Base-by-base conservation (phyloP, 1,139 yeast species). In the Kurtzmaniella quercitrusa region DNA sequence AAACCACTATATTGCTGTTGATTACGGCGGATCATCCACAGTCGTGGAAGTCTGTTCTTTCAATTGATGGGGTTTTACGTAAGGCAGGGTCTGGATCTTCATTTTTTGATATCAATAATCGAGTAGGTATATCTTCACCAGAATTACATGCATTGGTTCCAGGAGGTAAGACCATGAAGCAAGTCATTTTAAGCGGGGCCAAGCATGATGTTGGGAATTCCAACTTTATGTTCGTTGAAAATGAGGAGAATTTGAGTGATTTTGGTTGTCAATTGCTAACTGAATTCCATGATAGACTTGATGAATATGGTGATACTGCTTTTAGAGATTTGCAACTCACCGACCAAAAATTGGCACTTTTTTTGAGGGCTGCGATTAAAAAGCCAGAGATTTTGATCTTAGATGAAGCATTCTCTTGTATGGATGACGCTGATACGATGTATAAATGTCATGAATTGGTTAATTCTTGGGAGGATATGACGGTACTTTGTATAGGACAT, bases 1-100 rank as follows among this genome's bases (percentile, higher is more conserved):
- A 93, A 58, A 86, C 96, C 3, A 93, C 98, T 0, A 64, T 93
- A 16, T 64, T 93, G 15, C 82, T 97, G 1, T 63, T 93, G 37
- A 72, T 93, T 33, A 89, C 96, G 0, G 93, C 96, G 2, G 98
- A 93, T 56, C 98, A 93, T 58, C 98, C 98, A 0, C 96, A 93
- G 61, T 83, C 96, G 1, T 93, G 98, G 98, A 82, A 81, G 53
- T 75, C 81, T 3, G 80, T 77, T 23, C 73, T 93, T 37, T 62
- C 73, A 16, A 75, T 90, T 45, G 69, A 85, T 55, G 94, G 93
- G 0, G 63, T 63, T 23, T 75, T 80, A n/a, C 73, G 96, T 41
- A 76, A 75, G 49, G 81, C 91, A 0, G 97, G 97, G 4, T 55
- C 56, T 41, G 81, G 79, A 18, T 77, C 83, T 14, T 81, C 81